These are phyloP conservation scores for Triglochin maritima DNA, from an alignment of 106 monocot genomes.

Conservation along the genomic window DNA sequence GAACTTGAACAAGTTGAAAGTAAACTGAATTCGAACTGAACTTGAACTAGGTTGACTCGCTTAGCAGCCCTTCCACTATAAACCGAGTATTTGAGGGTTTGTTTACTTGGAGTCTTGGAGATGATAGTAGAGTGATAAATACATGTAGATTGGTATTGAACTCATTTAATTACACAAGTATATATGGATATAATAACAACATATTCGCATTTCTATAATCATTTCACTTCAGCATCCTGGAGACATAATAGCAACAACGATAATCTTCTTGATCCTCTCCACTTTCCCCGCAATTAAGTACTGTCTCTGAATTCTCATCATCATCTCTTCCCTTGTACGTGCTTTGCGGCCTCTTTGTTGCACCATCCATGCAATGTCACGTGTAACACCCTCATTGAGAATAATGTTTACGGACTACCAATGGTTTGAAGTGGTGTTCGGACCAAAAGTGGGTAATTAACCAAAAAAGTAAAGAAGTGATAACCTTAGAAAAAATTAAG, in stretches of 20 bases:
- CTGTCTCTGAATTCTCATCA: neutral
- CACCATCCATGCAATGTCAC: neutral
- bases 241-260: conserved; percentile 29
- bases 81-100: too few relatives aligned
- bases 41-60: too few relatives aligned
- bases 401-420: neutral
- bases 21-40: too few relatives aligned
- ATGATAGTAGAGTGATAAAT: too few relatives aligned
- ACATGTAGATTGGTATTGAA: too few relatives aligned
- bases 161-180: too few relatives aligned
- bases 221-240: conserved; percentile 11
- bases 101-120: too few relatives aligned
- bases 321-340: neutral
- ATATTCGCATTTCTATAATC: neutral
- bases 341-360: neutral
- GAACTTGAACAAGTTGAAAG: too few relatives aligned
- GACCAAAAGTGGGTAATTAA: too few relatives aligned
- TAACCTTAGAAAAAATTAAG: too few relatives aligned
- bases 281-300: conserved; percentile 12
- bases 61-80: too few relatives aligned
- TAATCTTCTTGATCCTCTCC: conserved; percentile 21
- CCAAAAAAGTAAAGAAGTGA: too few relatives aligned
- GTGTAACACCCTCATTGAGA: neutral
- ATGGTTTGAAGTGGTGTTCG: neutral
- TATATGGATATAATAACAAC: neutral